Evolutionary conservation across 2,329 filamentous ascomycete genomes (phyloP).

Genomic region (Phialemoniopsis sp.): DNA sequence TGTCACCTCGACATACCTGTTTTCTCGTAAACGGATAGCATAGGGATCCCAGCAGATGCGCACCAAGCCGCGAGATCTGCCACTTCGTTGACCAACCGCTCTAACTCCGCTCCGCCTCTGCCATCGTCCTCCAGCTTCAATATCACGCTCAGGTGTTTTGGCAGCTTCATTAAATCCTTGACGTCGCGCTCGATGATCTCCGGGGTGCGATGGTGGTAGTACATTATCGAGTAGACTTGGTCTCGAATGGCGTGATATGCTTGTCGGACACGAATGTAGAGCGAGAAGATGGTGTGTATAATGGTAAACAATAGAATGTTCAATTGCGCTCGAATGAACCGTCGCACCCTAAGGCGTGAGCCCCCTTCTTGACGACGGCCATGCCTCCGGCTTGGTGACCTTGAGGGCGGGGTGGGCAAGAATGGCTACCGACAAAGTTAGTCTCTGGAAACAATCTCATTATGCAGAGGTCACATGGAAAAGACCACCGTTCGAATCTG

Average conservation of each 20-base stretch:
- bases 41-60: conserved; percentile 80
- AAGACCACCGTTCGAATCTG: conserved; percentile 3
- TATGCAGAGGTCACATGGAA: conserved; percentile 15
- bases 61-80: conserved; percentile 93
- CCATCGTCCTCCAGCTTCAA: conserved; percentile 69
- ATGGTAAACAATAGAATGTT: conserved; percentile 64
- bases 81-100: conserved; percentile 82
- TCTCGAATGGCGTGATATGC: conserved; percentile 76
- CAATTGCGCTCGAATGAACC: conserved; percentile 58
- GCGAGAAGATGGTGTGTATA: conserved; percentile 77
- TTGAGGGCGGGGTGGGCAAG: conserved; percentile 25
- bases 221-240: conserved; percentile 74
- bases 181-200: conserved; percentile 90
- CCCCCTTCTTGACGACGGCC: conserved; percentile 15
- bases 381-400: conserved; percentile 14
- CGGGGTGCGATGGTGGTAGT: conserved; percentile 94
- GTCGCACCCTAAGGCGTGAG: conserved; percentile 52
- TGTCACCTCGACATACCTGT: conserved; percentile 58
- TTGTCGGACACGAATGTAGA: conserved; percentile 80
- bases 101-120: conserved; percentile 68
- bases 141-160: conserved; percentile 84
- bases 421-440: conserved; percentile 21
- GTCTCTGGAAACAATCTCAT: conserved; percentile 10
- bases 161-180: conserved; percentile 66
- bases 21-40: conserved; percentile 87